A percentile compares a stretch with the other conserved stretches of the same genome.
These are phyloP conservation scores for Paspalum vaginatum DNA, from an alignment of 176 grass and related monocot species.

Conservation along the genomic window DNA sequence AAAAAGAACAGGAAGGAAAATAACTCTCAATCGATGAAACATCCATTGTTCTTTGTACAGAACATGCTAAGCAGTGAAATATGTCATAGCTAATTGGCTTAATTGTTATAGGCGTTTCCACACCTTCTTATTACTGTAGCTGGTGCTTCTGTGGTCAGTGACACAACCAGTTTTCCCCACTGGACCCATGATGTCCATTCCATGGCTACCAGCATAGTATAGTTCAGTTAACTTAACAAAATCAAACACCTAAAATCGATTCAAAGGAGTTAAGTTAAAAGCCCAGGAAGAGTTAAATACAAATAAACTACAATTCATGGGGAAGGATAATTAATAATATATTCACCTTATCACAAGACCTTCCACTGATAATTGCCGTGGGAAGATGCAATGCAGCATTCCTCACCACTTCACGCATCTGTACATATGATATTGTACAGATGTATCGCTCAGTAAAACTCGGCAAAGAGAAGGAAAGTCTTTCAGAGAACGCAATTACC, in stretches of 20 bases:
- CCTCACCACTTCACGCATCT: constrained; percentile 72
- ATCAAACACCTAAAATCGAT: constrained; percentile 63
- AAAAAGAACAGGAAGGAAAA: neutral
- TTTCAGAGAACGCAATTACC: constrained; percentile 27
- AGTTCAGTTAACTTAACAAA: constrained; percentile 77
- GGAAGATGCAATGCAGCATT: constrained; percentile 56
- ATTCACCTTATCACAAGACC: constrained; percentile 71
- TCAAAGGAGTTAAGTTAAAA: neutral
- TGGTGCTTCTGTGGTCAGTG: neutral
- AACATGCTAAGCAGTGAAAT: neutral
- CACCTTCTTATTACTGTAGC: constrained; percentile 8
- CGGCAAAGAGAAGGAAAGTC: neutral
- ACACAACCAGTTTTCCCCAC: constrained; percentile 35
- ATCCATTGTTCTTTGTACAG: neutral
- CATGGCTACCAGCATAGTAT: constrained; percentile 84
- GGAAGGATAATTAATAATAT: neutral
- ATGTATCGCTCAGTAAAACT: neutral
- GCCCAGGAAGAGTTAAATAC: neutral
- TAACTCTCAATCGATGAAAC: neutral
- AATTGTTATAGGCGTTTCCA: neutral
- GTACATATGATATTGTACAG: neutral
- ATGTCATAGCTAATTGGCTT: neutral
- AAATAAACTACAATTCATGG: neutral
- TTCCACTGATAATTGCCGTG: constrained; percentile 82
- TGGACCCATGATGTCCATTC: constrained; percentile 82